phyloP scores from a whole-genome alignment of 1,139 yeast species.

The Hemisphaericaspora xylofermentans region DNA sequence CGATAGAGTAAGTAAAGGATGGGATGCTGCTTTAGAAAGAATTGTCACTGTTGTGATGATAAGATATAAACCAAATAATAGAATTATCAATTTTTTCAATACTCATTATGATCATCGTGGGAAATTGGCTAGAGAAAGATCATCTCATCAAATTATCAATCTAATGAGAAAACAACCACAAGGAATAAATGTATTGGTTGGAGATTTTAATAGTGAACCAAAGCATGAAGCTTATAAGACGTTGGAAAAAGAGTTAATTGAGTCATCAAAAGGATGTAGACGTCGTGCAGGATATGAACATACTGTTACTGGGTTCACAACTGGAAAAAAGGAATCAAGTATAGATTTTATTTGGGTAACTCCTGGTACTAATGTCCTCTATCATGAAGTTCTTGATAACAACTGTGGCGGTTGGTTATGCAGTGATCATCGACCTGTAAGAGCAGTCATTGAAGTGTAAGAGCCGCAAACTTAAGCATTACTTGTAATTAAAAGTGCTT shows the following conservation, averaged over 20 bases:
- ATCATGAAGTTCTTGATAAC: conserved; percentile 16
- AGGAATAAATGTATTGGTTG: conserved; percentile 29
- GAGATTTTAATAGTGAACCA: conserved; percentile 50
- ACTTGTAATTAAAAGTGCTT: not conserved
- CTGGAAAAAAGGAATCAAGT: conserved; percentile 21
- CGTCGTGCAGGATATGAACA: conserved; percentile 27
- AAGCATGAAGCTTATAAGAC: conserved; percentile 39
- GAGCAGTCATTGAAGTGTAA: conserved; percentile 17
- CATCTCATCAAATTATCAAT: conserved; percentile 31
- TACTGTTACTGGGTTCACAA: conserved; percentile 41
- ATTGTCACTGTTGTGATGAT: conserved; percentile 40
- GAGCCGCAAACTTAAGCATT: too few species aligned
- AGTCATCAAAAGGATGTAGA: conserved; percentile 29
- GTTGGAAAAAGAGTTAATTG: conserved; percentile 24
- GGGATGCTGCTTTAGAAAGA: conserved; percentile 42
- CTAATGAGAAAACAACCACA: conserved; percentile 26
- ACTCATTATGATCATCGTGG: conserved; percentile 50
- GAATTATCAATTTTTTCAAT: conserved; percentile 34
- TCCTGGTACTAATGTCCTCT: conserved; percentile 15
- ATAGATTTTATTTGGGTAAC: conserved; percentile 34
- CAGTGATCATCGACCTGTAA: conserved; percentile 25
- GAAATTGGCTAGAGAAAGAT: conserved; percentile 34
- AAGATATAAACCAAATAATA: conserved; percentile 11
- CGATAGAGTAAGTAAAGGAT: conserved; percentile 35
- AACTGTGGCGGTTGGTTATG: conserved; percentile 13